Conservation (phyloP, 257 asterid genomes). For the Salvia miltiorrhiza region DNA sequence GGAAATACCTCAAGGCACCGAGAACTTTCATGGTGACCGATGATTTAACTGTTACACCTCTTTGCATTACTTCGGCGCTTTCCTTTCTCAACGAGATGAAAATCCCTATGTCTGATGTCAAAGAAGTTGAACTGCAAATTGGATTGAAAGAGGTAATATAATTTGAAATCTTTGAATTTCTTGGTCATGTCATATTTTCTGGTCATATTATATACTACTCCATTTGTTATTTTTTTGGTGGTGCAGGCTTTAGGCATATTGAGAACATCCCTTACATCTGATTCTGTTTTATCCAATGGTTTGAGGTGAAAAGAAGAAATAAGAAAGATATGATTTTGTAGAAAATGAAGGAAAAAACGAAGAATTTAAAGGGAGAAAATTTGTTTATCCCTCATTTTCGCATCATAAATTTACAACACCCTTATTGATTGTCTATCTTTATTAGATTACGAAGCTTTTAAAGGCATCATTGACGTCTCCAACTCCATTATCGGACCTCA, state of each 20-base stretch:
- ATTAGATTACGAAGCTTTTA: too few species aligned
- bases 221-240: background rate
- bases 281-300: conserved; percentile 12
- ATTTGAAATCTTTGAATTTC: background rate
- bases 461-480: too few species aligned
- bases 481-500: conserved; percentile 18
- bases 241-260: conserved; percentile 9
- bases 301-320: too few species aligned
- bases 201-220: background rate
- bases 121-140: conserved; percentile 14
- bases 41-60: conserved; percentile 15
- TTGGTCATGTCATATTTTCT: background rate
- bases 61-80: background rate
- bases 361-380: too few species aligned
- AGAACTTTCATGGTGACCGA: conserved; percentile 5
- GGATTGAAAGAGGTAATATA: conserved; percentile 8
- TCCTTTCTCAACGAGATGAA: background rate
- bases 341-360: too few species aligned
- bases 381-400: too few species aligned
- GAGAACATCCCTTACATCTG: conserved; percentile 25
- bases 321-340: too few species aligned
- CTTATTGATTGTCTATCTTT: background rate
- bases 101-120: background rate
- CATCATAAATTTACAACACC: too few species aligned
- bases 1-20: conserved; percentile 10